These are phyloP conservation scores for Wickerhamiella spandovensis DNA, from an alignment of 805 yeast genomes.

Conservation along the genomic window DNA sequence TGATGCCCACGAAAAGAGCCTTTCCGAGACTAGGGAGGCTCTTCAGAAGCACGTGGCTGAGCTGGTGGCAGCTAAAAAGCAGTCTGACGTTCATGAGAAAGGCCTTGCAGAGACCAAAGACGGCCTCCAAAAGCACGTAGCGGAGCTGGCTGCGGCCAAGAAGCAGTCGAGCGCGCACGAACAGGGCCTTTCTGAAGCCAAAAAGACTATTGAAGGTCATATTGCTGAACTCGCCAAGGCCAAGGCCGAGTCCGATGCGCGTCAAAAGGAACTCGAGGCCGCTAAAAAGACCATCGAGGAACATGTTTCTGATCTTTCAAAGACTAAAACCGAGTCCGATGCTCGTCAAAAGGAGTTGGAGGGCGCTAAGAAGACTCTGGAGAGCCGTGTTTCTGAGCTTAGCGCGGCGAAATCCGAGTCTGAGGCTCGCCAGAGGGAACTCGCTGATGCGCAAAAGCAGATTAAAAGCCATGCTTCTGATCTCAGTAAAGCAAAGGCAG, in stretches of 20 bases:
- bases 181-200: not conserved
- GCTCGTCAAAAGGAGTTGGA: no score
- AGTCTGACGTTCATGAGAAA: not conserved
- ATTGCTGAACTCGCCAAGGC: not conserved
- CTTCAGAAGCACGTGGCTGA: no score
- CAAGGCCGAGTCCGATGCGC: not conserved
- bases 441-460: no score
- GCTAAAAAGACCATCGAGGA: not conserved
- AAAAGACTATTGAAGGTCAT: not conserved
- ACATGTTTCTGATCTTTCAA: not conserved
- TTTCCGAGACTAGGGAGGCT: no score
- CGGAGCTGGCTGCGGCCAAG: not conserved
- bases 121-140: not conserved
- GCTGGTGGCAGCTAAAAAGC: not conserved
- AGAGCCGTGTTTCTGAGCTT: no score
- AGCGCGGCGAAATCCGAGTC: no score
- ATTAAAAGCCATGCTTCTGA: no score
- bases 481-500: no score
- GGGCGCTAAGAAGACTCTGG: no score
- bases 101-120: not conserved
- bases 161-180: not conserved
- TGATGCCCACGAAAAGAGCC: not conserved
- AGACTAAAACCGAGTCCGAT: not conserved
- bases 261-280: not conserved
- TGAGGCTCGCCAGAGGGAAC: no score